Evolutionary conservation across 352 stramenopile genomes (phyloP).

Genomic region (Globisporangium parvum): DNA sequence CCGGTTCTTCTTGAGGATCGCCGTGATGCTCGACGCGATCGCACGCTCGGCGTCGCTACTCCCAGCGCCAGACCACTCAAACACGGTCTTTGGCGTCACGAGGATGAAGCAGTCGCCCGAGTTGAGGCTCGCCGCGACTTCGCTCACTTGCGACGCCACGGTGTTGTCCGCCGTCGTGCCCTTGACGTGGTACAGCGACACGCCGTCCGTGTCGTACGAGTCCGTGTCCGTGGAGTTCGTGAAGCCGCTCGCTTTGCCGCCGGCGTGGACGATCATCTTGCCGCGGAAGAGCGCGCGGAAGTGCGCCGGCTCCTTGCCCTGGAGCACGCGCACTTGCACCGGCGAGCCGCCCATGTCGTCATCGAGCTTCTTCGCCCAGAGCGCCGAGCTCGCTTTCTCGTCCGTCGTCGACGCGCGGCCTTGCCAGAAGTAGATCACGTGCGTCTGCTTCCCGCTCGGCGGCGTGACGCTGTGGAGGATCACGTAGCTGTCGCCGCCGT

Average conservation of each 20-base stretch:
- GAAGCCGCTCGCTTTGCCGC: slow-evolving; percentile 88
- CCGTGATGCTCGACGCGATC: slow-evolving; percentile 52
- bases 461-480: slow-evolving; percentile 80
- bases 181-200: slow-evolving; percentile 89
- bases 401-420: slow-evolving; percentile 82
- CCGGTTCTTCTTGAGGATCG: slow-evolving; percentile 52
- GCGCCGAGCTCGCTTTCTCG: slow-evolving; percentile 75
- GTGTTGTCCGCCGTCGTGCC: slow-evolving; percentile 85
- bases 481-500: slow-evolving; percentile 95
- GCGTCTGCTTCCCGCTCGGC: slow-evolving; percentile 51
- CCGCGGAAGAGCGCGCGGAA: slow-evolving; percentile 90
- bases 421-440: slow-evolving; percentile 93
- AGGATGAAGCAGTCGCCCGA: slow-evolving; percentile 86
- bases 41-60: slow-evolving; percentile 61
- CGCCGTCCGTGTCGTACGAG: slow-evolving; percentile 84
- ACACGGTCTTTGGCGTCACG: slow-evolving; percentile 64
- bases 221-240: slow-evolving; percentile 72
- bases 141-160: slow-evolving; percentile 73
- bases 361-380: slow-evolving; percentile 71
- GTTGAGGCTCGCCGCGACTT: slow-evolving; percentile 78
- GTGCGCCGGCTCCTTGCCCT: slow-evolving; percentile 85
- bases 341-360: slow-evolving; percentile 78
- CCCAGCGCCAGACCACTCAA: slow-evolving; percentile 69
- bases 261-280: slow-evolving; percentile 85
- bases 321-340: slow-evolving; percentile 81